Evolutionary conservation across 176 grass and related monocot species (phyloP), one percentile per base, ranked within the genome.

Genomic region (Zoysia japonica): DNA sequence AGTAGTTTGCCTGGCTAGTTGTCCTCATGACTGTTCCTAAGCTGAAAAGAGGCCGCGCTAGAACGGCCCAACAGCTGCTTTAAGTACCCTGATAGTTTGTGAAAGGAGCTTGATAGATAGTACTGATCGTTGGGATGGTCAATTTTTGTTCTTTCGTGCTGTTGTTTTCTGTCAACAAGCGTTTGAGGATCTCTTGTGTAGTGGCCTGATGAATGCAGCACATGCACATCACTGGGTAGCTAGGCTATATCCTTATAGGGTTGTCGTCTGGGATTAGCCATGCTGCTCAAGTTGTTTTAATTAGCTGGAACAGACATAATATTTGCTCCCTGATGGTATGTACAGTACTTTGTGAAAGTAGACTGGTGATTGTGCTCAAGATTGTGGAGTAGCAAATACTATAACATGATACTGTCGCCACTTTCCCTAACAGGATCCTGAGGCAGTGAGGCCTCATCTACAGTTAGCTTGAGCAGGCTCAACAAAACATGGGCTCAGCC

Each of bases 31-130:
- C 50, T 35, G 15, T 67, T 77, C 45, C 82, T 61, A 78, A 60
- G 65, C 70, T 45, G 57, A 85, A 47, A 57, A 40, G 37, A 6
- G 11, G 76, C 61, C 11, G 60, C 9, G 55, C 64, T 84, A 76
- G 70, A 76, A 40, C 13, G 5, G 61, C 15, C 63, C 50, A 68
- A 79, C 1, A 12, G 73, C 73, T 51, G 52, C 87, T 89, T 82
- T 89, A 82, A 72, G 73, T 89, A 78, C 82, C 82, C 38, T 89
- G 78, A 68, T 77, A 73, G 78, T 89, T 89, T 57, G 82, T 77
- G 72, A 89, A 89, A 85, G 77, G 16, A 55, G 76, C 63, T 55
- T 37, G 76, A 63, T 48, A 80, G 59, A 35, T 35, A 61, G 57
- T 36, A 61, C 74, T 61, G 80, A 69, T 81, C 45, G 59, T 82